phyloP scores from a whole-genome alignment of 1,284 basidiomycete genomes.

The Ganoderma resinaceum region DNA sequence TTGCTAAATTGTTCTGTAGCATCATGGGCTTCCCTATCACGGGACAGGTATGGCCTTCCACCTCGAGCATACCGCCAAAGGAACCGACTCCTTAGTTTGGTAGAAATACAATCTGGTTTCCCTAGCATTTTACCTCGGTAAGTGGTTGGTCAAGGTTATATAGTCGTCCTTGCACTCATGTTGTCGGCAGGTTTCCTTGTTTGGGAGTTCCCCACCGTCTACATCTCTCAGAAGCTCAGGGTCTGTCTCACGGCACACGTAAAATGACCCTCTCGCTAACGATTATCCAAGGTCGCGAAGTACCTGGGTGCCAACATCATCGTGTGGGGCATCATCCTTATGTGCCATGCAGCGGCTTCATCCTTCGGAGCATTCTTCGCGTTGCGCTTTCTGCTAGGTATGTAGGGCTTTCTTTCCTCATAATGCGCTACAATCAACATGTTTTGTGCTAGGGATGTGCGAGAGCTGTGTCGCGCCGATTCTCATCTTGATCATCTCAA shows the following conservation, averaged over 20 bases:
- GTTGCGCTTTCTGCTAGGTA: slow-evolving; percentile 66
- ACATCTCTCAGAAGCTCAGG: slow-evolving; percentile 59
- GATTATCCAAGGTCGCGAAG: slow-evolving; percentile 55
- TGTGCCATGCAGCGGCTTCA: slow-evolving; percentile 63
- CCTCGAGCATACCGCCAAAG: neutral
- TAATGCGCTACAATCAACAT: too few relatives aligned
- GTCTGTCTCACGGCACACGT: neutral
- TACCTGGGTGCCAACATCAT: slow-evolving; percentile 70
- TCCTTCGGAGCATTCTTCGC: slow-evolving; percentile 69
- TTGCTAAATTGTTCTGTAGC: slow-evolving; percentile 39
- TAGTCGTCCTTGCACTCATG: neutral
- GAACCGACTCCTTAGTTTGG: neutral
- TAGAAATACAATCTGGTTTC: slow-evolving; percentile 71
- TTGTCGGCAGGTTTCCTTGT: slow-evolving; percentile 55
- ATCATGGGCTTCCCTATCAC: slow-evolving; percentile 72
- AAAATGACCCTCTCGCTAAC: neutral
- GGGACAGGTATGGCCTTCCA: slow-evolving; percentile 52
- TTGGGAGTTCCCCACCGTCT: slow-evolving; percentile 73
- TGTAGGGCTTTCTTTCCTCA: slow-evolving; percentile 11
- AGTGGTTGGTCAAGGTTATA: slow-evolving; percentile 14
- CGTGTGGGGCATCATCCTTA: slow-evolving; percentile 66
- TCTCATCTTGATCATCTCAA: slow-evolving; percentile 68
- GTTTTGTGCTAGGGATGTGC: slow-evolving; percentile 58
- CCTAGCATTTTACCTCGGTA: slow-evolving; percentile 70
- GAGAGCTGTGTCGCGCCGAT: slow-evolving; percentile 70